Conservation (phyloP, 2,329 filamentous ascomycete genomes). For the Beauveria bassiana region DNA sequence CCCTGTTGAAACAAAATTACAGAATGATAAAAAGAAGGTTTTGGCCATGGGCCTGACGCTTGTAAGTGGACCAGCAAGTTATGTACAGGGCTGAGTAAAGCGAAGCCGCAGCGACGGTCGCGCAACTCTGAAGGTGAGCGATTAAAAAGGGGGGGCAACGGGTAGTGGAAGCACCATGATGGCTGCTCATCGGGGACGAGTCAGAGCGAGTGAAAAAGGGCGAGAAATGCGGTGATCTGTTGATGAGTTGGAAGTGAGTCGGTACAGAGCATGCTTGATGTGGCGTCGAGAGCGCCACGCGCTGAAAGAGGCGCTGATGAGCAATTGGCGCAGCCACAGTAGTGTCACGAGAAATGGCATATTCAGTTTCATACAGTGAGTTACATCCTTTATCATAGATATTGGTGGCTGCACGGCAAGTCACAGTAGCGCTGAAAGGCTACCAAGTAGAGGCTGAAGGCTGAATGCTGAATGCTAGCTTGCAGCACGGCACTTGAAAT, state of each 20-base stretch:
- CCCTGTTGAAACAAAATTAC: background rate
- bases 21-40: background rate
- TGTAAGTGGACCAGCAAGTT: too few species aligned
- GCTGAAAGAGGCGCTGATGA: background rate
- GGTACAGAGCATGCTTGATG: slow-evolving; percentile 19
- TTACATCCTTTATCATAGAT: too few species aligned
- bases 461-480: too few species aligned
- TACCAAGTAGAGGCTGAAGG: too few species aligned
- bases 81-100: too few species aligned
- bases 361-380: too few species aligned
- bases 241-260: slow-evolving; percentile 19
- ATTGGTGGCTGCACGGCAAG: too few species aligned
- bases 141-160: background rate
- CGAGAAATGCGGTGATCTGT: background rate
- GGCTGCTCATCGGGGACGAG: background rate
- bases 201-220: too few species aligned
- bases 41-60: background rate
- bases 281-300: background rate
- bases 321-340: background rate
- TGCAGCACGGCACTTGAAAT: too few species aligned
- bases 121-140: background rate
- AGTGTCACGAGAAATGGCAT: background rate
- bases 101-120: too few species aligned
- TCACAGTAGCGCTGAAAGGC: too few species aligned
- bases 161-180: background rate